phyloP scores from a whole-genome alignment of 2,329 filamentous ascomycete species.

The Alternaria postmessia region DNA sequence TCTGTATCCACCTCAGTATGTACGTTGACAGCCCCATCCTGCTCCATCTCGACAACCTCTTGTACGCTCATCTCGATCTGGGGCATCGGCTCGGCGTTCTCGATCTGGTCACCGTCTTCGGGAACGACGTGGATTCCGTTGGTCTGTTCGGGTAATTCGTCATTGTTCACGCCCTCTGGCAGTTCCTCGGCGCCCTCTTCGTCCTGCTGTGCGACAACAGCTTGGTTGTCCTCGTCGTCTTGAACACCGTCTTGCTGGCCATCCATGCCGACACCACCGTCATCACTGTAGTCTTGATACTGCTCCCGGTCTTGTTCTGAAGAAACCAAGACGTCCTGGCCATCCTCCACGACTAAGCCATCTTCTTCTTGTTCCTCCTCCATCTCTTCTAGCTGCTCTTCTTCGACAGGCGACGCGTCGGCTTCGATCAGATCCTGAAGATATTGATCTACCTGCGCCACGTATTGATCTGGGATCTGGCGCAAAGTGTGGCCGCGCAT shows the following conservation, averaged over 20 bases:
- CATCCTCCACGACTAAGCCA: neutral
- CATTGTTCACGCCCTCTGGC: neutral
- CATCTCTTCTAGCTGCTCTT: neutral
- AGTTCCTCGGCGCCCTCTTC: neutral
- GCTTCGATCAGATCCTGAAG: constrained; percentile 8
- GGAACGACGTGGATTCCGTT: neutral
- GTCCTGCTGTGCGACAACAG: neutral
- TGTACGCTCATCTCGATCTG: neutral
- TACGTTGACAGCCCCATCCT: neutral
- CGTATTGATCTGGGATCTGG: constrained; percentile 39
- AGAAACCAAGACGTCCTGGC: neutral
- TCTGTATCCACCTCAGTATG: neutral
- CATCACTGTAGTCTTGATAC: constrained; percentile 4
- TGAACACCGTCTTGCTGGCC: constrained; percentile 1
- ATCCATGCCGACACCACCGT: neutral
- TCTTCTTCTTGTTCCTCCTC: neutral
- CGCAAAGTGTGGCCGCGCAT: constrained; percentile 35
- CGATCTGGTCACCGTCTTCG: neutral
- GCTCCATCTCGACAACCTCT: neutral
- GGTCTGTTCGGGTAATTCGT: neutral
- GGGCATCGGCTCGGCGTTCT: neutral
- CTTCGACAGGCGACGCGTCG: neutral
- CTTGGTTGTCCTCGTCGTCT: neutral
- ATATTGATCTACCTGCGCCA: constrained; percentile 12
- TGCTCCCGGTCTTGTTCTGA: constrained; percentile 5